A percentile compares a stretch with the other conserved stretches of the same genome.
These are phyloP conservation scores for Inga oerstediana DNA, from an alignment of 306 rosid species.

Conservation along the genomic window DNA sequence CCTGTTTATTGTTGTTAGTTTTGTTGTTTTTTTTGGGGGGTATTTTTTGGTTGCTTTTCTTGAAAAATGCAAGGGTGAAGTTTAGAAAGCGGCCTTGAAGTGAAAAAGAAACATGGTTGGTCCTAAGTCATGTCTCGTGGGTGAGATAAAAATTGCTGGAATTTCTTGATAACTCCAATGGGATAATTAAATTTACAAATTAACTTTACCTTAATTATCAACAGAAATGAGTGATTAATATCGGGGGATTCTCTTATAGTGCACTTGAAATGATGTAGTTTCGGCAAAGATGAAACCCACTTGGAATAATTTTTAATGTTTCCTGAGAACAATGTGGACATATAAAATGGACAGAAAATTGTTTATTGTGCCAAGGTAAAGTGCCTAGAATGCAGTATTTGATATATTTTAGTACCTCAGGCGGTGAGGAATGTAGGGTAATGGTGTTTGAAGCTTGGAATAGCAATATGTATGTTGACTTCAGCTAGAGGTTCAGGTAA, in stretches of 20 bases:
- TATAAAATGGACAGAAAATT: background rate
- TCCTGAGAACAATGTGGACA: background rate
- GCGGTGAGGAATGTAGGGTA: background rate
- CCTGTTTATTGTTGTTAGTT: background rate
- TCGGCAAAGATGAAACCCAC: slow-evolving; percentile 11
- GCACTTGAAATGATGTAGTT: slow-evolving; percentile 18
- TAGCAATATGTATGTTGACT: slow-evolving; percentile 17
- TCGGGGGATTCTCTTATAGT: background rate
- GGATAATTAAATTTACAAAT: background rate
- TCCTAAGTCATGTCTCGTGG: background rate
- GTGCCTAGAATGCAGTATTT: background rate
- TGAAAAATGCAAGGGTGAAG: slow-evolving; percentile 7
- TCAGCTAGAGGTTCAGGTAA: background rate
- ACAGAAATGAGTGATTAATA: background rate
- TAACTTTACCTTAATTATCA: background rate
- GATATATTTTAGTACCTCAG: slow-evolving; percentile 7
- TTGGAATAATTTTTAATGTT: background rate
- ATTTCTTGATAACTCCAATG: background rate
- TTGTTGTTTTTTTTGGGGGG: background rate
- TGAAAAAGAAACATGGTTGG: background rate
- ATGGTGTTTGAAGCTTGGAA: background rate
- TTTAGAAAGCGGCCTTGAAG: background rate
- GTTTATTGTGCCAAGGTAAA: slow-evolving; percentile 12
- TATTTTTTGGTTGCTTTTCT: background rate
- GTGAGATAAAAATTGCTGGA: background rate